These are phyloP conservation scores for Saccharomyces hybrid DNA, from an alignment of 1,139 yeast genomes.

Conservation along the genomic window DNA sequence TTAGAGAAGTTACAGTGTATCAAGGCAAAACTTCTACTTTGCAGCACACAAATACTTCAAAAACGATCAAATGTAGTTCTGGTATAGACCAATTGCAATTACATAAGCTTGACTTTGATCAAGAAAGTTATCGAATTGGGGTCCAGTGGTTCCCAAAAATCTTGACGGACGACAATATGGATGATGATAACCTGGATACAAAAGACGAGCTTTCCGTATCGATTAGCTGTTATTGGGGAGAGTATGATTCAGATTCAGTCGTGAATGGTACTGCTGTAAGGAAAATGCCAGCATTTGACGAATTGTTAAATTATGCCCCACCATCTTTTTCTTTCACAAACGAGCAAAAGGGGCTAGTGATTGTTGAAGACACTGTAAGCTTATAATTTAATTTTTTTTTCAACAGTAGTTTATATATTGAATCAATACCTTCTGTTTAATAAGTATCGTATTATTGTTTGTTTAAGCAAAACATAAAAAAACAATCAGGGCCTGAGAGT, in stretches of 20 bases:
- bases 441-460: too few relatives aligned
- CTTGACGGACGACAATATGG: slow-evolving; percentile 33
- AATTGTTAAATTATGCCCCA: slow-evolving; percentile 48
- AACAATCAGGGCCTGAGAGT: too few relatives aligned
- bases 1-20: slow-evolving; percentile 50
- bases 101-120: slow-evolving; percentile 58
- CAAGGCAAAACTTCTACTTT: slow-evolving; percentile 28
- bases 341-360: slow-evolving; percentile 56
- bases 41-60: slow-evolving; percentile 43
- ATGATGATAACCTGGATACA: slow-evolving; percentile 42
- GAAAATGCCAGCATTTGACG: slow-evolving; percentile 62
- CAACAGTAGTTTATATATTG: neutral
- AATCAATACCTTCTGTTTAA: neutral
- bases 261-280: slow-evolving; percentile 33
- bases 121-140: slow-evolving; percentile 48
- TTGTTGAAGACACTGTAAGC: slow-evolving; percentile 33
- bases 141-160: slow-evolving; percentile 74
- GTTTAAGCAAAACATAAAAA: too few relatives aligned
- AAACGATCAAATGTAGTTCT: slow-evolving; percentile 40
- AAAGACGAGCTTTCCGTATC: slow-evolving; percentile 43
- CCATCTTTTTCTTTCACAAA: slow-evolving; percentile 66
- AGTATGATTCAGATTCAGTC: slow-evolving; percentile 42
- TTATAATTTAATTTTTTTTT: slow-evolving; percentile 9
- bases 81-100: slow-evolving; percentile 60
- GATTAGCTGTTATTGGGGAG: slow-evolving; percentile 70